These are phyloP conservation scores for Magnusiomyces paraingens DNA, from an alignment of 1,139 yeast species.

Conservation along the genomic window DNA sequence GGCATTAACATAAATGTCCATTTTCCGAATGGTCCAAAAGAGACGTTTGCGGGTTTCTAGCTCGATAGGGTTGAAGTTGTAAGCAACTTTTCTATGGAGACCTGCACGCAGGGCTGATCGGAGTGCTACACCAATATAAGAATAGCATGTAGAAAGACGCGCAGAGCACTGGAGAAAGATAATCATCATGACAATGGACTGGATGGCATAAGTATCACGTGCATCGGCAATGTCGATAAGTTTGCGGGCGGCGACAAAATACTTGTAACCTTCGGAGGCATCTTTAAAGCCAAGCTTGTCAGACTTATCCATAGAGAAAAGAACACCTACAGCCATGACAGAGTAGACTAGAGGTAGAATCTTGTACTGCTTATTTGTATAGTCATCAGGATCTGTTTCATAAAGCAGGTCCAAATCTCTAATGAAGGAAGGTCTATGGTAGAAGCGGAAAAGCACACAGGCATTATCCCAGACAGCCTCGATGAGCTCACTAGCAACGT, in stretches of 20 bases:
- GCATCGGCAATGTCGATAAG: slow-evolving; percentile 64
- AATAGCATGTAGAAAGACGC: slow-evolving; percentile 80
- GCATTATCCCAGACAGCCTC: slow-evolving; percentile 81
- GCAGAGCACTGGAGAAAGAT: slow-evolving; percentile 88
- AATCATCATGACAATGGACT: slow-evolving; percentile 59
- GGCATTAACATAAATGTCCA: slow-evolving; percentile 88
- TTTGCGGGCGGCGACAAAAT: slow-evolving; percentile 75
- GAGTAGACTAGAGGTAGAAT: slow-evolving; percentile 74
- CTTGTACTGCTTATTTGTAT: slow-evolving; percentile 66
- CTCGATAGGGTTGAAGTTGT: slow-evolving; percentile 72
- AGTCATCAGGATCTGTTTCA: slow-evolving; percentile 61
- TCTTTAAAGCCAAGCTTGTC: slow-evolving; percentile 37
- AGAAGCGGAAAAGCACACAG: slow-evolving; percentile 75
- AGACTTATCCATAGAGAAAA: slow-evolving; percentile 45
- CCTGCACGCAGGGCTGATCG: slow-evolving; percentile 86
- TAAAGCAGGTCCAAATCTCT: slow-evolving; percentile 51
- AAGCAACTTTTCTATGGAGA: slow-evolving; percentile 65
- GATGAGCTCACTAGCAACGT: slow-evolving; percentile 62
- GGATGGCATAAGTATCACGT: slow-evolving; percentile 57
- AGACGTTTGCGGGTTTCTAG: slow-evolving; percentile 78
- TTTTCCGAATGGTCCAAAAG: slow-evolving; percentile 83
- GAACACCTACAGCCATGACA: slow-evolving; percentile 65
- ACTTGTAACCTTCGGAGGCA: slow-evolving; percentile 65
- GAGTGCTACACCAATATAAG: slow-evolving; percentile 87
- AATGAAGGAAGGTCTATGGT: slow-evolving; percentile 74